These are phyloP conservation scores for Phytophthora agathidicida DNA, from an alignment of 352 stramenopile genomes.

Conservation along the genomic window DNA sequence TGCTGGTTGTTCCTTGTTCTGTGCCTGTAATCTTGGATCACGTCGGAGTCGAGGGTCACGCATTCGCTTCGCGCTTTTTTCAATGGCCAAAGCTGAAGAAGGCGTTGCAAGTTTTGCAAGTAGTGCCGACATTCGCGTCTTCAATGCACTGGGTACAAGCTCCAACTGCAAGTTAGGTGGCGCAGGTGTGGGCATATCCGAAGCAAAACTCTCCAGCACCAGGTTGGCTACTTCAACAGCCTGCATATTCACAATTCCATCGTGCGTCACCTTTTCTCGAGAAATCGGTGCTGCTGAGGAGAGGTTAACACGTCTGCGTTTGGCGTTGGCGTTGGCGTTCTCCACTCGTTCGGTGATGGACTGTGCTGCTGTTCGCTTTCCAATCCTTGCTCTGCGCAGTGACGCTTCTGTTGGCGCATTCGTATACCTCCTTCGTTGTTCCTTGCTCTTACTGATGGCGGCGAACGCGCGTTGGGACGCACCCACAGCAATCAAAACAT, in stretches of 20 bases:
- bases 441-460: conserved; percentile 83
- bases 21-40: conserved; percentile 42
- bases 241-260: conserved; percentile 81
- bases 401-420: conserved; percentile 72
- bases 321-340: conserved; percentile 60
- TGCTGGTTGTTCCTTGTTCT: conserved; percentile 51
- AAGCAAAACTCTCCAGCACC: conserved; percentile 71
- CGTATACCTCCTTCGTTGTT: conserved; percentile 75
- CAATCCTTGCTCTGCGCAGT: conserved; percentile 64
- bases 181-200: conserved; percentile 53
- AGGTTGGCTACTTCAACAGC: conserved; percentile 73
- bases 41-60: conserved; percentile 66
- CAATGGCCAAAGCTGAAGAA: conserved; percentile 78
- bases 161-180: conserved; percentile 63
- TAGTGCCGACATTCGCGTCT: conserved; percentile 64
- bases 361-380: conserved; percentile 69
- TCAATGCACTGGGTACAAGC: conserved; percentile 76
- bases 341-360: conserved; percentile 66
- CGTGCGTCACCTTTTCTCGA: conserved; percentile 57
- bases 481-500: conserved; percentile 70
- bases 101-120: conserved; percentile 70
- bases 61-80: conserved; percentile 70
- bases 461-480: conserved; percentile 77
- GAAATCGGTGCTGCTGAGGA: conserved; percentile 28
- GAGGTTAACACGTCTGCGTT: conserved; percentile 45